Evolutionary conservation across 352 stramenopile genomes (phyloP), one percentile per base, ranked within the genome.

Genomic region (Blastocystis sp.): DNA sequence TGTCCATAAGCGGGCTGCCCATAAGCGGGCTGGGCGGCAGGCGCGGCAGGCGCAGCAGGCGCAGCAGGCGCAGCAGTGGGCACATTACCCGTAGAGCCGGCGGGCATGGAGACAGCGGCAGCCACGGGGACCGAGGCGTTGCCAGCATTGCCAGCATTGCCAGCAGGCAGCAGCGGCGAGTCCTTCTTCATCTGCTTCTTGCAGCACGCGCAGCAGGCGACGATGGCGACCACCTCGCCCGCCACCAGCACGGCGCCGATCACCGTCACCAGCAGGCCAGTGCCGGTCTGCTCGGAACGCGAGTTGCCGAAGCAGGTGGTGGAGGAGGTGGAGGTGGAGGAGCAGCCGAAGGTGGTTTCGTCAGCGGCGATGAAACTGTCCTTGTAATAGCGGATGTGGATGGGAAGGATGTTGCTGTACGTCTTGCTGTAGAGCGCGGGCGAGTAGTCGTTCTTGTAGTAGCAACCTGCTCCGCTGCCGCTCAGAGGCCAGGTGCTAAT

Each of bases 311-410:
- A 81, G 43, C 71, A 81, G 14, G 71, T 66, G 48, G 71, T 66
- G 28, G 71, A 81, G 28, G 48, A 64, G n/a, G 23, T 2, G 21
- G 71, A 28, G 10, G 48, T 34, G 3, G 43, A 81, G n/a, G 48
- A 66, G 19, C 71, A 81, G 41, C 71, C 71, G n/a, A 23, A 21
- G 17, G 71, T 81, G 17, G 66, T 41, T 41, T 81, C 71, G 40
- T 81, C 71, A 66, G 71, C 71, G 43, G 71, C 3, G 17, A 81
- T 81, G 41, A 81, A 81, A 19, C 48, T 66, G 43, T 81, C 71
- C 52, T 62, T 56, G 48, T 81, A 81, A 59, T 81, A 65, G 23
- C 71, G 71, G 10, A 81, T 40, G n/a, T 10, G 11, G 19, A 81
- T 59, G 52, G 45, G 5, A 9, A 81, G 3, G 21, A 23, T 28